Conservation (phyloP, 2,329 filamentous ascomycete genomes). For the Fusarium mundagurra region DNA sequence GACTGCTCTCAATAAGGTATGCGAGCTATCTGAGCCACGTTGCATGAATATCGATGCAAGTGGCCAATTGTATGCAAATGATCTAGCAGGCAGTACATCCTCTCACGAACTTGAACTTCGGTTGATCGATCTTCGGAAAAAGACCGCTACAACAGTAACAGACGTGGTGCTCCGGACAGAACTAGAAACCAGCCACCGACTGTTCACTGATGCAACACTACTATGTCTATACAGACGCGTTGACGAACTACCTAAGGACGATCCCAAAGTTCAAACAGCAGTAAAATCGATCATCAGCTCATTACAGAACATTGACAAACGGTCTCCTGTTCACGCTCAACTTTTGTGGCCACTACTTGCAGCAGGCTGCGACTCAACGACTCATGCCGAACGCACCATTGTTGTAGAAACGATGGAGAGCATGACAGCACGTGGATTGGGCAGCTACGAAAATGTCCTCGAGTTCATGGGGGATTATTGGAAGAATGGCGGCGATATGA, state of each 20-base stretch:
- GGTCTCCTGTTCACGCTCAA: background rate
- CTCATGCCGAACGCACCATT: background rate
- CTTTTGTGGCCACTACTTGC: slow-evolving; percentile 11
- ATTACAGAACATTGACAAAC: background rate
- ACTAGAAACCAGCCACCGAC: background rate
- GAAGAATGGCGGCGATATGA: background rate
- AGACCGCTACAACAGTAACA: background rate
- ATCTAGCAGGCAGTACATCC: accelerated
- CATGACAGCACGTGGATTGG: background rate
- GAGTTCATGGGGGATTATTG: slow-evolving; percentile 17
- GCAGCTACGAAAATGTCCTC: background rate
- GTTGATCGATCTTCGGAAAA: background rate
- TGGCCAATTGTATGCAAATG: background rate
- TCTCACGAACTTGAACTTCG: background rate
- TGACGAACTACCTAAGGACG: background rate
- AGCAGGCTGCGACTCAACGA: slow-evolving; percentile 8
- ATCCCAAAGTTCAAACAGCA: background rate
- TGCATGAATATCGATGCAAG: background rate
- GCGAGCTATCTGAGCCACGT: background rate
- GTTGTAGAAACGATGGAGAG: slow-evolving; percentile 1
- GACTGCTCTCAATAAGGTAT: background rate
- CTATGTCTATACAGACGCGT: background rate
- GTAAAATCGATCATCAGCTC: background rate
- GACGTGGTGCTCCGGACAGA: background rate
- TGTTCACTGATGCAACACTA: slow-evolving; percentile 1